phyloP scores from a whole-genome alignment of 352 stramenopile genomes.

The Phytophthora fragariae region DNA sequence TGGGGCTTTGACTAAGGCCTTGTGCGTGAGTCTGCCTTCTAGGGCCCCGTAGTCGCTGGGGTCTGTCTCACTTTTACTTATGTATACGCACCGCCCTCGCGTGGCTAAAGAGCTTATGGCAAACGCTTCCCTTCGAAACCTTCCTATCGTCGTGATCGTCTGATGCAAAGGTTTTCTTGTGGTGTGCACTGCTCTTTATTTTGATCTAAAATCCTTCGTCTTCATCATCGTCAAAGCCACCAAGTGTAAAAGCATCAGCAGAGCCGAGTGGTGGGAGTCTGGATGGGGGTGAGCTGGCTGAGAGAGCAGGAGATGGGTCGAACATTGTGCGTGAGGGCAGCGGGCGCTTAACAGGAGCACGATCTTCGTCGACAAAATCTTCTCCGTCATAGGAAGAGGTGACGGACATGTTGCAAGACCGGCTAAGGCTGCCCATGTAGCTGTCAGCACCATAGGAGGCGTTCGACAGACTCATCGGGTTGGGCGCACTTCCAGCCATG shows the following conservation, averaged over 20 bases:
- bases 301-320: constrained; percentile 71
- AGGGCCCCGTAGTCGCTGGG: constrained; percentile 3
- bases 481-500: constrained; percentile 60
- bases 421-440: constrained; percentile 62
- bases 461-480: constrained; percentile 18
- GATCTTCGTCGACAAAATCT: constrained; percentile 55
- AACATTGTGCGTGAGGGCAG: constrained; percentile 61
- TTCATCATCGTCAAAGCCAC: constrained; percentile 68
- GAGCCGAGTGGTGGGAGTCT: constrained; percentile 63
- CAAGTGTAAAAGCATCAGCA: constrained; percentile 64
- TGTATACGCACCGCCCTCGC: constrained; percentile 34
- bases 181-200: constrained; percentile 21
- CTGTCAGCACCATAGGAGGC: constrained; percentile 50
- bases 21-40: constrained; percentile 12
- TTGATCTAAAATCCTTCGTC: constrained; percentile 61
- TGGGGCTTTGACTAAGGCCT: constrained; percentile 6
- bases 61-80: constrained; percentile 29
- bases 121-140: constrained; percentile 16
- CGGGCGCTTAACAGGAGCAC: constrained; percentile 34
- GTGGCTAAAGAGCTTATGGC: constrained; percentile 37
- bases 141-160: neutral
- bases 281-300: constrained; percentile 72
- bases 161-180: neutral
- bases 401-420: constrained; percentile 65
- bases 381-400: constrained; percentile 61